Percentiles rank a stretch among this genome's conserved stretches.
Conservation (phyloP, 2,329 filamentous ascomycete genomes). For the Trichoderma endophyticum region DNA sequence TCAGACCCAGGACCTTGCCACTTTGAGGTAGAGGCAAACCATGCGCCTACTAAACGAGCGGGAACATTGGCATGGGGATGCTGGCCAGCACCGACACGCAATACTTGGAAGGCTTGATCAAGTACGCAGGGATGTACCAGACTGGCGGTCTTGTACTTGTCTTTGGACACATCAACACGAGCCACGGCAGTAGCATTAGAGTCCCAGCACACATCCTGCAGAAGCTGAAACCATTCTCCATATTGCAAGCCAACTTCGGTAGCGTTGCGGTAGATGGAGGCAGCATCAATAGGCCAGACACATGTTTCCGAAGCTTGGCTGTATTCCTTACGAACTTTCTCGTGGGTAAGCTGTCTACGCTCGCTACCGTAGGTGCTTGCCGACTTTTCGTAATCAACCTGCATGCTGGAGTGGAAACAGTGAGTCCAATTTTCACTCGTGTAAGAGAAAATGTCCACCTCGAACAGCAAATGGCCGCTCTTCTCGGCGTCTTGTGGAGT, state of each 20-base stretch:
- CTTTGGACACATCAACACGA: not conserved
- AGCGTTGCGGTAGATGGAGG: not conserved
- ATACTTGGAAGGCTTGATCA: constrained; percentile 35
- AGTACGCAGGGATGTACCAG: constrained; percentile 38
- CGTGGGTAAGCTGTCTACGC: not conserved
- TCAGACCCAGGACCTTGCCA: not conserved
- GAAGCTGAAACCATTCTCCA: constrained; percentile 11
- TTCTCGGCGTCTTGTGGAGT: not conserved
- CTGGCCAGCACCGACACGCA: not conserved
- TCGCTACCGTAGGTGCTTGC: not conserved
- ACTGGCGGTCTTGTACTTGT: constrained; percentile 20
- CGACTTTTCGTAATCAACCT: not conserved
- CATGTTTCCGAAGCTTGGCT: not conserved
- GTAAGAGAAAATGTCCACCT: constrained; percentile 13
- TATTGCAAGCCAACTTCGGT: constrained; percentile 2
- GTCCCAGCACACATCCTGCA: constrained; percentile 4
- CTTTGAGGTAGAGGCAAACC: not conserved
- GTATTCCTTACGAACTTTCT: not conserved
- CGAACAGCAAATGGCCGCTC: not conserved
- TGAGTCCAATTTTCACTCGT: not conserved
- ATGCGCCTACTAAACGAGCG: not conserved
- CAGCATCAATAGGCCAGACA: not conserved
- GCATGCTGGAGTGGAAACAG: constrained; percentile 6
- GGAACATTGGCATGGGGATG: not conserved
- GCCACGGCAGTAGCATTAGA: not conserved